These are phyloP conservation scores for Leccinum incarnatum DNA, from an alignment of 768 basidiomycete species.

Conservation along the genomic window DNA sequence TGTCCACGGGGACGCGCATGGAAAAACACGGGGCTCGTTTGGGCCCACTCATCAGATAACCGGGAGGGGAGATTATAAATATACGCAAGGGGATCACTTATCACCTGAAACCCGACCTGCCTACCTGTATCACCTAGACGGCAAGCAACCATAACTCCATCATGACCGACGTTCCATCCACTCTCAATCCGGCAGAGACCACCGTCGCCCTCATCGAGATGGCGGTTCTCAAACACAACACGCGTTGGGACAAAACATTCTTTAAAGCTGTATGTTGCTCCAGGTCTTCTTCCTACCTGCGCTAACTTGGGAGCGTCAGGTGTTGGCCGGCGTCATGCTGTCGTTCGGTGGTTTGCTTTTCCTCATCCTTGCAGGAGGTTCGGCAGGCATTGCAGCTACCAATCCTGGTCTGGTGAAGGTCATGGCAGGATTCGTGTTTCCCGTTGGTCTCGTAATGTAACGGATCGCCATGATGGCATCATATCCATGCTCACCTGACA, in stretches of 20 bases:
- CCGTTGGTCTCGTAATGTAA: slow-evolving; percentile 75
- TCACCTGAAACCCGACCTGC: background rate
- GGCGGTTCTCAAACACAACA: slow-evolving; percentile 61
- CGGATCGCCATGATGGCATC: slow-evolving; percentile 3
- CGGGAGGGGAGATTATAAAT: slow-evolving; percentile 20
- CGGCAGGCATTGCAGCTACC: slow-evolving; percentile 43
- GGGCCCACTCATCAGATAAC: slow-evolving; percentile 1
- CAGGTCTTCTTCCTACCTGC: background rate
- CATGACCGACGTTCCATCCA: slow-evolving; percentile 36
- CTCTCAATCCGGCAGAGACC: slow-evolving; percentile 58
- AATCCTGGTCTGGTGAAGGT: slow-evolving; percentile 55
- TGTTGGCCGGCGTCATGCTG: slow-evolving; percentile 69
- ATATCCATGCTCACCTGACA: background rate
- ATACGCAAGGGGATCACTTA: background rate
- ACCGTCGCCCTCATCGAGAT: slow-evolving; percentile 54
- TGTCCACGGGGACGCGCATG: background rate
- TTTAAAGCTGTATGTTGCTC: slow-evolving; percentile 60
- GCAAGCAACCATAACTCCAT: background rate
- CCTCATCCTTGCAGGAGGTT: slow-evolving; percentile 59
- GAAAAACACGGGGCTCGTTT: slow-evolving; percentile 2
- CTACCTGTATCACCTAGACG: slow-evolving; percentile 7
- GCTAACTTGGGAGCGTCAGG: slow-evolving; percentile 35
- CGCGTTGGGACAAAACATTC: slow-evolving; percentile 58
- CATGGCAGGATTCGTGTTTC: slow-evolving; percentile 66
- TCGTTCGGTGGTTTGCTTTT: slow-evolving; percentile 70